Base-by-base conservation (phyloP, 176 grass and related monocot genomes). In the Hyparrhenia diplandra region DNA sequence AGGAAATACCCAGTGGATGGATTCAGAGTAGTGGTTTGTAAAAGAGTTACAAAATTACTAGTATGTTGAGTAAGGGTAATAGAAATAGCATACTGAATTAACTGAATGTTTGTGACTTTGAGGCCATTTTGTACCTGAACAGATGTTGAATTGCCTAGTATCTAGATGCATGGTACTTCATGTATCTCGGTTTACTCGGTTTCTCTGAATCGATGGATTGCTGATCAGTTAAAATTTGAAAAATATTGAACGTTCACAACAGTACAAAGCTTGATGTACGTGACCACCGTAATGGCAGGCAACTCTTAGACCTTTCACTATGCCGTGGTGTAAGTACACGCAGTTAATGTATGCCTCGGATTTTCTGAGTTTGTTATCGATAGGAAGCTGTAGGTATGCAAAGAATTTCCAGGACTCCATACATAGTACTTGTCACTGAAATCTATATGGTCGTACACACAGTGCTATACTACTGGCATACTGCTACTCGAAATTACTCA, bases 381-480 rank as follows among this genome's bases (percentile, higher is more conserved):
- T n/a, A n/a, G n/a, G n/a, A n/a, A n/a, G n/a, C n/a, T n/a, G n/a
- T 20, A 67, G 39, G 12, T 11, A 43, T 78, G 27, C 25, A 78
- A 58, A 46, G 75, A 32, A 64, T 77, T 45, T 43, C 3, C 57
- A 64, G 37, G 58, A 77, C 47, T 66, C 32, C 80, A 51, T 79
- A 62, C 11, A n/a, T n/a, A n/a, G n/a, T 55, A 57, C 11, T 1
- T 42, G 41, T 40, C 37, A 1, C 36, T 35, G 34, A 35, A 35
- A 35, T 35, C 34, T 35, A 4, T 35, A 37, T 37, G n/a, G n/a
- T n/a, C n/a, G n/a, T n/a, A n/a, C n/a, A n/a, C n/a, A n/a, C n/a
- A n/a, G n/a, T n/a, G n/a, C n/a, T n/a, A n/a, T n/a, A n/a, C n/a
- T n/a, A n/a, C n/a, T n/a, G n/a, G n/a, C n/a, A n/a, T n/a, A n/a